Evolutionary conservation across 192 early-diverging fungal species (phyloP).

Genomic region (Linnemannia hyalina): DNA sequence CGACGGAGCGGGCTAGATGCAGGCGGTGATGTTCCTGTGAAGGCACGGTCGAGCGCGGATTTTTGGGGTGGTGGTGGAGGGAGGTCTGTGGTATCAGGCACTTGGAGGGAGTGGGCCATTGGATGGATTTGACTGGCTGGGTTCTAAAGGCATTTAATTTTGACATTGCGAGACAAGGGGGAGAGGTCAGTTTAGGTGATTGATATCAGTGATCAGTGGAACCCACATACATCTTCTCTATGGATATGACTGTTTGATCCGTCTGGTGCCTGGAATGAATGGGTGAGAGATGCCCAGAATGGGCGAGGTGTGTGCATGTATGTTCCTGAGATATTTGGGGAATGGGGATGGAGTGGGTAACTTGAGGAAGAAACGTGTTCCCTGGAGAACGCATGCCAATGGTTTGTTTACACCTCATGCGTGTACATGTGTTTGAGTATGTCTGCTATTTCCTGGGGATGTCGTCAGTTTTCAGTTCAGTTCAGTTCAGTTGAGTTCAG

Average conservation of each 20-base stretch:
- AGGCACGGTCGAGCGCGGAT: background rate
- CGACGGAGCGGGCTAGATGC: constrained; percentile 1
- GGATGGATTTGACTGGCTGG: background rate
- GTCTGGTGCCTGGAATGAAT: background rate
- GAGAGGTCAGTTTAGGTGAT: background rate
- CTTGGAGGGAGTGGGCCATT: background rate
- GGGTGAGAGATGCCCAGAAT: background rate
- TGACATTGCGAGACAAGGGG: background rate
- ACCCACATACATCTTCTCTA: background rate
- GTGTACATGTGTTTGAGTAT: background rate
- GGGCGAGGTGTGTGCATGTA: background rate
- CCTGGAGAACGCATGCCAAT: background rate
- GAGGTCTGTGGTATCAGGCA: background rate
- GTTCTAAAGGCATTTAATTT: background rate
- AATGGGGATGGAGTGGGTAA: background rate
- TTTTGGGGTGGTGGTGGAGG: background rate
- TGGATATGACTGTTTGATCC: background rate
- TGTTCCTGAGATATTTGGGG: background rate
- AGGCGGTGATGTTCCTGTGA: background rate
- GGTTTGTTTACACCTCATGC: background rate
- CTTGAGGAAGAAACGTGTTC: background rate
- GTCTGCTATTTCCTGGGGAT: background rate
- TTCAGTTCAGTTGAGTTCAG: background rate
- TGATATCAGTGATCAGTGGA: background rate
- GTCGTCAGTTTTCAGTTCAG: background rate